Evolutionary conservation across 192 early-diverging fungal species (phyloP), one percentile per base, ranked within the genome.

Genomic region (Allomyces macrogynus): DNA sequence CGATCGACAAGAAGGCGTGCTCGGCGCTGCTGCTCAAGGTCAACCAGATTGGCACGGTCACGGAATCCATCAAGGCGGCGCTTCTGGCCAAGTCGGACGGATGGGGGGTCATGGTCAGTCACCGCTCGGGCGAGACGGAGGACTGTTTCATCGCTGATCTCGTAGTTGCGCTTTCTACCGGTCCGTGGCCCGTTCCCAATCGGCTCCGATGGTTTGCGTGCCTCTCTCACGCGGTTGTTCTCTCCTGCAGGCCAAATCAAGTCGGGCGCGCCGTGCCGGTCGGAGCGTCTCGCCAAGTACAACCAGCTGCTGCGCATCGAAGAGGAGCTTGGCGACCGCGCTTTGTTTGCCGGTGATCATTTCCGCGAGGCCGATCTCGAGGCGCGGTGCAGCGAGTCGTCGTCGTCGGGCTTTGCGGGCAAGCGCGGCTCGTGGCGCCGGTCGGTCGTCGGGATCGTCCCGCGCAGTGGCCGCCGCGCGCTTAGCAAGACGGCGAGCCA

Each of bases 91-190:
- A 90, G 68, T 67, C 73, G 61, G 90, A 85, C 67, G 95, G 95
- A 65, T 98, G 95, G 95, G 95, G 95, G 72, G 92, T 96, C 76
- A 98, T 96, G 93, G 91, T 94, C 67, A 95, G 92, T 69, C 95
- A 98, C 84, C 88, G 95, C 70, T 95, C 93, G 23, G 95, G 92
- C 66, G 93, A 98, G 79, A 95, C 93, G 67, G 95, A 98, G 79
- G 95, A 95, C 80, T 87, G 85, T 67, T 85, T 88, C 76, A 94
- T 96, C 75, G 91, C 93, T 61, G 92, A 97, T 67, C 86, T 98
- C 49, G 93, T 91, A 49, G 95, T 98, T 40, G 95, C 91, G 77
- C 83, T 98, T n/a, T n/a, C n/a, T n/a, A n/a, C n/a, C n/a, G n/a
- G n/a, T n/a, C n/a, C n/a, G n/a, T n/a, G n/a, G n/a, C n/a, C n/a